A percentile compares a stretch with the other conserved stretches of the same genome.
phyloP scores from a whole-genome alignment of 2,329 filamentous ascomycete genomes.

The Diaporthe humulicola region DNA sequence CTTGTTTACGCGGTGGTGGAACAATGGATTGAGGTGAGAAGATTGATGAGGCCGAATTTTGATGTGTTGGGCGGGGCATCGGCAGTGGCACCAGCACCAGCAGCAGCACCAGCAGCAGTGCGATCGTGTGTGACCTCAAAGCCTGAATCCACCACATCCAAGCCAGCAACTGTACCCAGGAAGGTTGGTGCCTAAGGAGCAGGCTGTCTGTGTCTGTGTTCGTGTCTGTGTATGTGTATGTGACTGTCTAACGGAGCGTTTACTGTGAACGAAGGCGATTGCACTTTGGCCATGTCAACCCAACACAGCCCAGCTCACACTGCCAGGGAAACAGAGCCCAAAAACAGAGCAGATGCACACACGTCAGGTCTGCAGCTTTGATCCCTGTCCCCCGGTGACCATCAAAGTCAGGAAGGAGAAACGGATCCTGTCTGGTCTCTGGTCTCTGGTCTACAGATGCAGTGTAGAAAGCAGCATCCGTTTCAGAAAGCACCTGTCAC shows the following conservation, averaged over 20 bases:
- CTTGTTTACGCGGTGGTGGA: background rate
- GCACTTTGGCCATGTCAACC: background rate
- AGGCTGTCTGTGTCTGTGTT: too few relatives aligned
- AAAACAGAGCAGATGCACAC: background rate
- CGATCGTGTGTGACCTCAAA: background rate
- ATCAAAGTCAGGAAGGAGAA: background rate
- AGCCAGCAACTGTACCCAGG: background rate
- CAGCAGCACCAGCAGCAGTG: background rate
- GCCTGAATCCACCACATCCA: background rate
- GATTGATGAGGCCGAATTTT: conserved; percentile 1
- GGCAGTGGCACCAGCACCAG: background rate
- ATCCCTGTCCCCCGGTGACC: background rate
- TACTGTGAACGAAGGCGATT: background rate
- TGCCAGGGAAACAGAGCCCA: too few relatives aligned
- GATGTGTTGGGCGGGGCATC: conserved; percentile 21
- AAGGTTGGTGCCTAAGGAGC: background rate
- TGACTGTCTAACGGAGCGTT: background rate
- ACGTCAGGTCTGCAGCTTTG: conserved; percentile 5
- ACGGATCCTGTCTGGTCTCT: background rate
- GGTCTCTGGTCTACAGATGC: background rate
- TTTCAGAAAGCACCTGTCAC: background rate
- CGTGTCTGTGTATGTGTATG: too few relatives aligned
- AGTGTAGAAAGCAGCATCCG: background rate
- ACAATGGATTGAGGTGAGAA: background rate
- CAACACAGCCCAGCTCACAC: background rate